phyloP scores from a whole-genome alignment of 305 asterid genomes.

The Solanum hybrid region DNA sequence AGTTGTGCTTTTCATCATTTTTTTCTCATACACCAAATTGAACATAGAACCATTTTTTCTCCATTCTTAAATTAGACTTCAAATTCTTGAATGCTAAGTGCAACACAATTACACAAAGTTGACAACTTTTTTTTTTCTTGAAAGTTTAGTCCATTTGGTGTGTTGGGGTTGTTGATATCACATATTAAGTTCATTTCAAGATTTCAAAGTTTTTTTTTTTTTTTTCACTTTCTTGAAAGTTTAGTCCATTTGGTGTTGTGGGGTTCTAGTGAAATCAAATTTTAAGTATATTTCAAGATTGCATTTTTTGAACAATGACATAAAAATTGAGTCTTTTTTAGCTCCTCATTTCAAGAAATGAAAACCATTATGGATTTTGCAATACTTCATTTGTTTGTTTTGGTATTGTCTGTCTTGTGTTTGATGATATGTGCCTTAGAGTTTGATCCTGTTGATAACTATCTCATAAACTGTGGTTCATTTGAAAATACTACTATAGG shows the following conservation, averaged over 20 bases:
- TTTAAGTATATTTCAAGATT: background rate
- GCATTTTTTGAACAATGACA: background rate
- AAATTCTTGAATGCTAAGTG: background rate
- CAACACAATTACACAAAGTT: background rate
- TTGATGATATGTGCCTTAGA: conserved; percentile 10
- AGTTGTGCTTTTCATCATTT: background rate
- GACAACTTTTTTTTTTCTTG: background rate
- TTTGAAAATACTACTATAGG: conserved; percentile 11
- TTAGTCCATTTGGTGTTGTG: background rate
- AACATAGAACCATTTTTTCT: background rate
- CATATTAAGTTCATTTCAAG: background rate
- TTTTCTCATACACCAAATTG: background rate
- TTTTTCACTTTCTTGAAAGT: background rate
- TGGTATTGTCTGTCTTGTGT: conserved; percentile 1
- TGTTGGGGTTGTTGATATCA: background rate
- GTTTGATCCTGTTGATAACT: conserved; percentile 29
- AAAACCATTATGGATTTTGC: background rate
- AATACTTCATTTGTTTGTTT: background rate
- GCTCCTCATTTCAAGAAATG: background rate
- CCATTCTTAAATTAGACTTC: background rate
- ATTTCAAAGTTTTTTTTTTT: background rate
- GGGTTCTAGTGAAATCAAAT: background rate
- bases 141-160: background rate
- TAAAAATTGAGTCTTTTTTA: background rate
- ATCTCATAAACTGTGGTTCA: conserved; percentile 33